Conservation (phyloP, 768 basidiomycete genomes). For the Tulasnella sp. region DNA sequence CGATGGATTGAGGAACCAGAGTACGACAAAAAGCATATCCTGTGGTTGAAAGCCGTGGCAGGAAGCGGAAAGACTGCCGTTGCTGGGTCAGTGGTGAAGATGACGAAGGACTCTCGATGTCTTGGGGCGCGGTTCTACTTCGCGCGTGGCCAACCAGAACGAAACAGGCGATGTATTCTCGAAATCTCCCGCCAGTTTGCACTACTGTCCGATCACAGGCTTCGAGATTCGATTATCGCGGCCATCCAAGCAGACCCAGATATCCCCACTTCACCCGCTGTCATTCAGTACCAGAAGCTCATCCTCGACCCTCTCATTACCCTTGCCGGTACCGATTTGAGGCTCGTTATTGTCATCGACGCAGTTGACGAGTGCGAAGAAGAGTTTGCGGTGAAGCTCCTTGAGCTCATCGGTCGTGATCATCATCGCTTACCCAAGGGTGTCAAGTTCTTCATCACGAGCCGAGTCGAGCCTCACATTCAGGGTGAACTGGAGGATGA, state of each 20-base stretch:
- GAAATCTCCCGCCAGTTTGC: too few species aligned
- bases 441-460: constrained; percentile 28
- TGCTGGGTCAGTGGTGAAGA: too few species aligned
- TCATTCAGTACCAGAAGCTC: constrained; percentile 18
- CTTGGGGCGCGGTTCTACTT: too few species aligned
- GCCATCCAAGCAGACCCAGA: not conserved
- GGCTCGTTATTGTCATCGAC: constrained; percentile 29
- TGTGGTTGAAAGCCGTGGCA: too few species aligned
- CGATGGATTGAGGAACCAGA: too few species aligned
- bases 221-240: too few species aligned
- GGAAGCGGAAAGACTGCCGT: too few species aligned
- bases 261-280: constrained; percentile 17
- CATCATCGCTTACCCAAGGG: constrained; percentile 23
- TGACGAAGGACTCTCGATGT: too few species aligned
- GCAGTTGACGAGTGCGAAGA: constrained; percentile 27
- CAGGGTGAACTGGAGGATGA: not conserved
- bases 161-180: too few species aligned
- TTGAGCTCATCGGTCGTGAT: not conserved
- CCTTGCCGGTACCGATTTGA: not conserved
- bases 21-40: too few species aligned
- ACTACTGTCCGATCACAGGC: too few species aligned
- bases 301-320: constrained; percentile 15
- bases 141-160: too few species aligned
- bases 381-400: constrained; percentile 16
- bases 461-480: constrained; percentile 26